Base-by-base conservation (phyloP, 306 rosid genomes). In the Begonia fuchsioides region DNA sequence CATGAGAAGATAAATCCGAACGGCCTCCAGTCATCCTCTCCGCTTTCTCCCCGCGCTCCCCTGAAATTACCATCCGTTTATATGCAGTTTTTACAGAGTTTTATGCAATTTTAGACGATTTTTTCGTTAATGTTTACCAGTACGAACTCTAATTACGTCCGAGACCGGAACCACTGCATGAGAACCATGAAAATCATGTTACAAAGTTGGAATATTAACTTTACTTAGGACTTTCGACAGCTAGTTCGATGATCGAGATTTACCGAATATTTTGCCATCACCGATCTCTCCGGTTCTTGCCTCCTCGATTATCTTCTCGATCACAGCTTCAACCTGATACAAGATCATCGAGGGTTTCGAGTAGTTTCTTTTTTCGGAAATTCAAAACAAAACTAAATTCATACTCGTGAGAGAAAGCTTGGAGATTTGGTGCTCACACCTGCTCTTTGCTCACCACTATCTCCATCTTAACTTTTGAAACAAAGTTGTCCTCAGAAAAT, bases 261-360 rank as follows among this genome's bases (percentile, higher is more conserved):
- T 66, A 88, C 95, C 47, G 67, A 88, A 88, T 58, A 81, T 88
- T 72, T 88, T 88, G 38, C 97, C 97, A 56, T 88, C 97, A 6
- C 97, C 97, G 56, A 88, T 88, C 68, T 90, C 95, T 47, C 95
- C 95, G 0, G 95, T 90, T 68, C 79, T 74, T 15, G 87, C 84
- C 70, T 65, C 87, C 66, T 75, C 78, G 52, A 81, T 75, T 56
- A 90, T 75, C 79, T 63, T 72, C 69, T 67, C 65, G 53, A 84
- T 59, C 40, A 90, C 94, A 12, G 60, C 74, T 70, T 90, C 95
- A 54, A 84, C 95, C 97, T 84, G 54, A 13, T 58, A 38, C 35
- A 46, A 15, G 14, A 32, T 47, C 4, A 9, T 14, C 3, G 17
- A 20, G 45, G 26, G 46, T 19, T 15, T 26, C 3, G 35, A 26